A percentile compares a stretch with the other conserved stretches of the same genome.
Conservation (phyloP, 192 early-diverging fungal genomes). For the Coemansia sp. region DNA sequence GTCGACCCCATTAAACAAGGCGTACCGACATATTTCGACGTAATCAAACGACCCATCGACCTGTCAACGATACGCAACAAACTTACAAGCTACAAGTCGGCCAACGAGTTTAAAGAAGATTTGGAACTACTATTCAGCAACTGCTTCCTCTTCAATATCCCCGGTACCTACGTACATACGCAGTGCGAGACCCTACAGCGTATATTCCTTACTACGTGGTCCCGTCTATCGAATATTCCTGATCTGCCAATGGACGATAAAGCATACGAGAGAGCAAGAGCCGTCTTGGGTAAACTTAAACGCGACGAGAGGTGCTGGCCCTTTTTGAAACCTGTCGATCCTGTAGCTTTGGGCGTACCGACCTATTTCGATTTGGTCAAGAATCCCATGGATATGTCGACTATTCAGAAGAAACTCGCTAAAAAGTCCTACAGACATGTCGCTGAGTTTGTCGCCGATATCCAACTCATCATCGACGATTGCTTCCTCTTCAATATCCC, state of each 20-base stretch:
- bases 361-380: conserved; percentile 69
- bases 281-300: conserved; percentile 30
- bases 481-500: conserved; percentile 67
- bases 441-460: conserved; percentile 61
- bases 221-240: not conserved
- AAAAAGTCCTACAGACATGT: conserved; percentile 57
- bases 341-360: conserved; percentile 59
- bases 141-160: conserved; percentile 66
- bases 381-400: conserved; percentile 74
- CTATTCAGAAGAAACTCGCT: conserved; percentile 60
- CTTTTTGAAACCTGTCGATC: conserved; percentile 67
- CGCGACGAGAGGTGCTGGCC: conserved; percentile 37
- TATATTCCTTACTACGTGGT: conserved; percentile 53
- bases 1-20: conserved; percentile 63
- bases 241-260: not conserved
- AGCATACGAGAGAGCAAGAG: conserved; percentile 18
- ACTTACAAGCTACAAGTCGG: conserved; percentile 58
- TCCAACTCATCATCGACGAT: conserved; percentile 67
- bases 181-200: conserved; percentile 58
- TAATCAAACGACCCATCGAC: conserved; percentile 76
- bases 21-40: conserved; percentile 63
- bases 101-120: conserved; percentile 58
- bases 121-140: conserved; percentile 64
- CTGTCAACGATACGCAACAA: conserved; percentile 65
- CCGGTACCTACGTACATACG: conserved; percentile 54